Evolutionary conservation across 164 flowering plant species (phyloP).

Genomic region (Magnolia changhungtana): DNA sequence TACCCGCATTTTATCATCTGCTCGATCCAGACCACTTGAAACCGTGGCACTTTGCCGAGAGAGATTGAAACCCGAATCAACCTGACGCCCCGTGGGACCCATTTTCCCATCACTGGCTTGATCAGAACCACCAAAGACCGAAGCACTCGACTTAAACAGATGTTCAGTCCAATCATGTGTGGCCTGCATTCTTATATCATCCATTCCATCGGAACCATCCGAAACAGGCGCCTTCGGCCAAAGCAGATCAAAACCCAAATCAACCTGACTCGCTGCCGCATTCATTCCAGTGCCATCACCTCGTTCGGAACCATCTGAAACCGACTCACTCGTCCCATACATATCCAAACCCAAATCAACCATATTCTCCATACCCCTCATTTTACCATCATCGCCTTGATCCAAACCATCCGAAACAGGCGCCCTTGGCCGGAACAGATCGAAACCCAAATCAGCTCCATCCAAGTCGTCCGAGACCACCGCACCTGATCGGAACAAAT

Average conservation of each 20-base stretch:
- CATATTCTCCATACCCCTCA: background rate
- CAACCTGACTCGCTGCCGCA: background rate
- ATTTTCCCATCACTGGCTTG: background rate
- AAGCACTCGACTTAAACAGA: background rate
- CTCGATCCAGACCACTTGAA: background rate
- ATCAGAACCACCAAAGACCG: background rate
- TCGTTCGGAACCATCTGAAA: background rate
- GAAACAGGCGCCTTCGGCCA: background rate
- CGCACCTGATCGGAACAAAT: background rate
- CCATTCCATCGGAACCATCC: background rate
- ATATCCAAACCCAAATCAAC: background rate
- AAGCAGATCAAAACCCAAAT: background rate
- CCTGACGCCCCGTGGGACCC: background rate
- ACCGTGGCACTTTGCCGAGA: background rate
- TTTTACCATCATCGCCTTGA: background rate
- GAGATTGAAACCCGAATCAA: background rate
- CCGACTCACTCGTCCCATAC: background rate
- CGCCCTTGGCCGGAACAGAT: background rate
- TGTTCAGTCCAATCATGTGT: background rate
- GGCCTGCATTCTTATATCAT: constrained; percentile 1
- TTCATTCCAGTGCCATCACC: background rate
- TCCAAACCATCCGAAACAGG: background rate
- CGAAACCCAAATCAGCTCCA: background rate
- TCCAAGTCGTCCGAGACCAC: background rate
- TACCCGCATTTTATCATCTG: background rate